phyloP scores from a whole-genome alignment of 2,329 filamentous ascomycete genomes.

The Alternaria triticimaculans region DNA sequence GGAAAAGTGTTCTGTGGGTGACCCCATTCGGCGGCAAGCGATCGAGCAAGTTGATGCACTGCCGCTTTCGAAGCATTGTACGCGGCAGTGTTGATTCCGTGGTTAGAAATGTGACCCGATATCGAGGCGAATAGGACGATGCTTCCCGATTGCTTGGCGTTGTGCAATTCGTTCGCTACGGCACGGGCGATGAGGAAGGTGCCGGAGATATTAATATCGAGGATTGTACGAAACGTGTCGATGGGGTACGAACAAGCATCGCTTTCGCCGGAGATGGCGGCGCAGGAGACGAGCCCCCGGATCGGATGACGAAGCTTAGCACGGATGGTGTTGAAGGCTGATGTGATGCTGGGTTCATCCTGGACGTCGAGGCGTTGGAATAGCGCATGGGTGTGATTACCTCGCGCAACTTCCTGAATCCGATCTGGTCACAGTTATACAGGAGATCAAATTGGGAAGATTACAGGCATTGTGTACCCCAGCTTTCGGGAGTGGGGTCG shows the following conservation, averaged over 20 bases:
- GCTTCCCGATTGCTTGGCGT: conserved; percentile 38
- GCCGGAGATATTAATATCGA: conserved; percentile 49
- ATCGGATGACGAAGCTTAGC: conserved; percentile 24
- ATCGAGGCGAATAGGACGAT: conserved; percentile 51
- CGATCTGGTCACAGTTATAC: background rate
- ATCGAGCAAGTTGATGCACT: conserved; percentile 59
- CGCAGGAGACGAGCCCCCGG: conserved; percentile 35
- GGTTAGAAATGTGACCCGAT: conserved; percentile 44
- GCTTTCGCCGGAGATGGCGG: conserved; percentile 39
- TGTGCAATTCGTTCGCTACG: conserved; percentile 42
- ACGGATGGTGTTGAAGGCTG: conserved; percentile 17
- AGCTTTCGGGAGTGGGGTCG: conserved; percentile 3
- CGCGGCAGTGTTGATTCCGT: conserved; percentile 51
- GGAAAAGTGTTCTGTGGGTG: conserved; percentile 50
- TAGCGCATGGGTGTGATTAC: conserved; percentile 14
- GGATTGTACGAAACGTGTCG: conserved; percentile 42
- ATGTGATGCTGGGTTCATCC: conserved; percentile 23
- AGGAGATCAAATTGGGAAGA: background rate
- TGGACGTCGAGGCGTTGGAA: conserved; percentile 32
- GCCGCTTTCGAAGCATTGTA: conserved; percentile 65
- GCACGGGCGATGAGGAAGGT: conserved; percentile 45
- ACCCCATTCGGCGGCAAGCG: conserved; percentile 59
- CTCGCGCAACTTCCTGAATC: conserved; percentile 1
- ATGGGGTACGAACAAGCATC: conserved; percentile 44
- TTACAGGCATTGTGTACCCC: conserved; percentile 10